A percentile compares a stretch with the other conserved stretches of the same genome.
These are phyloP conservation scores for Alternaria novae-zelandiae DNA, from an alignment of 2,329 filamentous ascomycete species.

Conservation along the genomic window DNA sequence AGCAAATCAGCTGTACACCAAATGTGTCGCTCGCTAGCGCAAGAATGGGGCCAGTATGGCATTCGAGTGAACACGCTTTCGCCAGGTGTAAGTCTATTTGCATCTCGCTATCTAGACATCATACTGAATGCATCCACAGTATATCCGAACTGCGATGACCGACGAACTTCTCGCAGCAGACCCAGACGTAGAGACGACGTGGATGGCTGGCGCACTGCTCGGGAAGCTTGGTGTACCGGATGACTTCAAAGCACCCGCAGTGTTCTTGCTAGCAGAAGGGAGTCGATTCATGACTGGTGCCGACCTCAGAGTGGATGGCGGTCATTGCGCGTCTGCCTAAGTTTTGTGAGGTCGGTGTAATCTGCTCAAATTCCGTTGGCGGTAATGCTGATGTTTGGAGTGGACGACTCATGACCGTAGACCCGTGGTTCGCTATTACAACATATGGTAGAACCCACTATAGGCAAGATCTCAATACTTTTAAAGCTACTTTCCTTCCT, in stretches of 20 bases:
- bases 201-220: conserved; percentile 62
- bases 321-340: conserved; percentile 60
- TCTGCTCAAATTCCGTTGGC: background rate
- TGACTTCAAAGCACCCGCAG: conserved; percentile 69
- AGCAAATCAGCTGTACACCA: conserved; percentile 21
- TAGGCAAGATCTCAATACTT: background rate
- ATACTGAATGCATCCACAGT: conserved; percentile 9
- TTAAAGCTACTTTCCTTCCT: background rate
- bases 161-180: conserved; percentile 48
- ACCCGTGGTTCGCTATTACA: background rate
- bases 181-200: conserved; percentile 59
- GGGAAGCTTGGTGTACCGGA: conserved; percentile 62
- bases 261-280: conserved; percentile 71
- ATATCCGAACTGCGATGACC: conserved; percentile 47
- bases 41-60: conserved; percentile 28
- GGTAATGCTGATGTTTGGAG: background rate
- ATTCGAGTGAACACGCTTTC: conserved; percentile 44
- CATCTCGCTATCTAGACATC: background rate
- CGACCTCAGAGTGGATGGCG: conserved; percentile 74
- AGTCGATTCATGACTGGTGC: conserved; percentile 74
- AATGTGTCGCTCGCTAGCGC: conserved; percentile 21
- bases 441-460: background rate
- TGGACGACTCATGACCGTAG: background rate
- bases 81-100: conserved; percentile 23
- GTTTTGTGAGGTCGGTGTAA: background rate